phyloP scores from a whole-genome alignment of 2,329 filamentous ascomycete species.

The Pestalotiopsis fici region DNA sequence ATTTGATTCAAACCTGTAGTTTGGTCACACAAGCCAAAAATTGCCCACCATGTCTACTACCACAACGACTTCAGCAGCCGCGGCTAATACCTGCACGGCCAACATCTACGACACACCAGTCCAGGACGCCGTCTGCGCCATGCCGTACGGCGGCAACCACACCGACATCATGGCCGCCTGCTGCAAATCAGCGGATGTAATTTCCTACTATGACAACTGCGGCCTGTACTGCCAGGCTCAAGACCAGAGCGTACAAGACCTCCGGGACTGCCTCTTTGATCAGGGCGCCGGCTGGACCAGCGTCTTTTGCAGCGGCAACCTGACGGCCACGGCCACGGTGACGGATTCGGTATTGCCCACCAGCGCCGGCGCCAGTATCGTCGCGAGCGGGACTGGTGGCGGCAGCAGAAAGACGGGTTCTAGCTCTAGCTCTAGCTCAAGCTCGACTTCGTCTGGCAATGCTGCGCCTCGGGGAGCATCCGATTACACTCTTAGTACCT shows the following conservation, averaged over 20 bases:
- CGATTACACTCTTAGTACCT: too few species aligned
- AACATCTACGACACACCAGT: slow-evolving; percentile 42
- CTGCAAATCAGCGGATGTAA: slow-evolving; percentile 44
- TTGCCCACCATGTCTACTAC: neutral
- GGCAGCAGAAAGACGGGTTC: slow-evolving; percentile 12
- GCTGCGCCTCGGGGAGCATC: slow-evolving; percentile 20
- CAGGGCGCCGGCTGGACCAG: slow-evolving; percentile 35
- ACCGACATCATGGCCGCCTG: slow-evolving; percentile 43
- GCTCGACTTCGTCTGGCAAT: slow-evolving; percentile 14
- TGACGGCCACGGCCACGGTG: slow-evolving; percentile 36
- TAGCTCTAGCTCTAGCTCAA: slow-evolving; percentile 10
- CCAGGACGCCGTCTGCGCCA: slow-evolving; percentile 45
- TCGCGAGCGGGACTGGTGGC: slow-evolving; percentile 15
- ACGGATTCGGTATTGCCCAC: slow-evolving; percentile 28
- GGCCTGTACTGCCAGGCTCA: slow-evolving; percentile 50
- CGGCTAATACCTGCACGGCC: slow-evolving; percentile 17
- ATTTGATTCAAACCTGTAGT: too few species aligned
- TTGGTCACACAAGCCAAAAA: too few species aligned
- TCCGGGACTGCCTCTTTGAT: slow-evolving; percentile 39
- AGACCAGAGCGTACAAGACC: slow-evolving; percentile 34
- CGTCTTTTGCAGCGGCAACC: slow-evolving; percentile 45
- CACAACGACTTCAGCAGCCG: slow-evolving; percentile 16
- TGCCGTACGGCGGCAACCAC: slow-evolving; percentile 39
- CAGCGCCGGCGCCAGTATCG: slow-evolving; percentile 31
- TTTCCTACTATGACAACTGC: slow-evolving; percentile 47